Base-by-base conservation (phyloP, 1,284 basidiomycete genomes). In the Vanrija sp. region DNA sequence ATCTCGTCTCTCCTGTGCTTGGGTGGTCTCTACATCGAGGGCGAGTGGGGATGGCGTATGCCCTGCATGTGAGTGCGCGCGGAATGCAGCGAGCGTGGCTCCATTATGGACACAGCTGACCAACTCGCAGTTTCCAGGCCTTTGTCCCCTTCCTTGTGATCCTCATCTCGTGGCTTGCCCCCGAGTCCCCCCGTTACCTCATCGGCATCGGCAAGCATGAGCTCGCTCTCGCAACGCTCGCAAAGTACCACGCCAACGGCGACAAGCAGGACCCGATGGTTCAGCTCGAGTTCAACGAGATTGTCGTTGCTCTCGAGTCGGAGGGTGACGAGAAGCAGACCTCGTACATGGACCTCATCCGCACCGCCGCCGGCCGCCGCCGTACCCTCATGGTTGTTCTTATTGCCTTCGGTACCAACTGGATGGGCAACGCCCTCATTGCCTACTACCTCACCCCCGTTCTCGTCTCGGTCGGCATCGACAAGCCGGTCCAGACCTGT, bases 391-490 rank as follows among this genome's bases (percentile, higher is more conserved):
- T 72, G 38, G 52, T 63, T 43, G 51, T 69, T n/a, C 55, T 79
- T 61, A 67, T 84, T 44, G 83, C 82, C 14, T 55, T 61, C 46
- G 54, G 51, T 45, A 55, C 59, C 16, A 57, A 65, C 58, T 87
- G 85, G 86, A 82, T 82, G 34, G 84, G 83, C 10, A 68, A 66
- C 49, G 68, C 65, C 42, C 63, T 70, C 29, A 58, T 69, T 51
- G 58, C 65, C 21, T 67, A 67, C 61, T 68, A 69, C 52, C 59
- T 71, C 43, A 57, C 67, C 6, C 55, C 55, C 34, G 53, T 54
- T 5, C 49, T 58, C 18, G 29, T 21, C 19, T 42, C 38, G 10
- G 52, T 58, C n/a, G 52, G 47, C 46, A 38, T 51, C 42, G 45
- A 45, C 16, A 47, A 60, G 10, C 61, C 65, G 7, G 54, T 63